These are phyloP conservation scores for Rhizophagus sp. DNA, from an alignment of 192 early-diverging fungal species.

Conservation along the genomic window DNA sequence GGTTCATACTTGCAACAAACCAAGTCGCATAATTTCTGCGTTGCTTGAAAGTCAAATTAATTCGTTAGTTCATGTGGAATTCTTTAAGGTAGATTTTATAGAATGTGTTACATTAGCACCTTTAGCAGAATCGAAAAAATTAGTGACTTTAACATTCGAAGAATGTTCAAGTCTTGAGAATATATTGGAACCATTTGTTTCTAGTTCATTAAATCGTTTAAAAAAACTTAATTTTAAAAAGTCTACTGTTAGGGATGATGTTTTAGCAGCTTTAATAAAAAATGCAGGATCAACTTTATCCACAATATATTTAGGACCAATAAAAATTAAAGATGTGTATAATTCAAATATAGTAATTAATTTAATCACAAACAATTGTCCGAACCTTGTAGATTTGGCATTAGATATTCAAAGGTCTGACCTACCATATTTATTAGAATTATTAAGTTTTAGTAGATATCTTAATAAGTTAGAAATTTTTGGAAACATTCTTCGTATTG, in stretches of 20 bases:
- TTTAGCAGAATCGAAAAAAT: neutral
- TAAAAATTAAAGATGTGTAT: neutral
- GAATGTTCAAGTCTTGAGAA: neutral
- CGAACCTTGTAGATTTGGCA: neutral
- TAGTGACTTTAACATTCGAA: neutral
- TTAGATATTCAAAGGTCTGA: neutral
- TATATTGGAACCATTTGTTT: neutral
- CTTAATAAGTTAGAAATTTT: neutral
- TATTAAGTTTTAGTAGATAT: neutral
- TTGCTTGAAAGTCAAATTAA: neutral
- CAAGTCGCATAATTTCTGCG: neutral
- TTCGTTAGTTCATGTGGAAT: neutral
- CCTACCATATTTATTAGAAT: neutral
- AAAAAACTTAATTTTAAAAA: neutral
- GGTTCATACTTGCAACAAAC: neutral
- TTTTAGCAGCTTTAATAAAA: neutral
- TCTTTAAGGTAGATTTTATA: neutral
- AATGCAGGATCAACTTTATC: neutral
- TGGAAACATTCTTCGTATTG: neutral
- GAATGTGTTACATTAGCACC: neutral
- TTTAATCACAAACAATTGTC: neutral
- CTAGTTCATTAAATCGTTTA: neutral
- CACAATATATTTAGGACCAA: neutral
- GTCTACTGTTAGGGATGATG: neutral
- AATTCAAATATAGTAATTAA: neutral